Conservation (phyloP, 176 grass and related monocot species). For the Zoysia pacifica region DNA sequence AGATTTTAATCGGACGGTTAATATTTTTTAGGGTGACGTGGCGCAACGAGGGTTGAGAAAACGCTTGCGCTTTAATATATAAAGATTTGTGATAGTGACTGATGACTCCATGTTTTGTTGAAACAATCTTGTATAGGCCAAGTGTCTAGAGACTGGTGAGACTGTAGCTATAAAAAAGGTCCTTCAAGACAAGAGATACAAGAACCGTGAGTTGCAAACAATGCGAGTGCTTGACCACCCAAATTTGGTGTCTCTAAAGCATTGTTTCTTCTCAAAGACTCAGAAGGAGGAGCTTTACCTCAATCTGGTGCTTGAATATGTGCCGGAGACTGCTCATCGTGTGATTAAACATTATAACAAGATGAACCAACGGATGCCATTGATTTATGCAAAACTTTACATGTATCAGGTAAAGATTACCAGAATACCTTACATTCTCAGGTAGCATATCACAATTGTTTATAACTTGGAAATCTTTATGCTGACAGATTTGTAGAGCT, state of each 20-base stretch:
- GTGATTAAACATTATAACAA: slow-evolving; percentile 86
- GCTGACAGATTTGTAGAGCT: slow-evolving; percentile 83
- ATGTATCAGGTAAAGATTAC: slow-evolving; percentile 78
- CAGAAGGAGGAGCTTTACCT: slow-evolving; percentile 93
- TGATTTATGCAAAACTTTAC: slow-evolving; percentile 87
- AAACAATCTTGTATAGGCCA: slow-evolving; percentile 45
- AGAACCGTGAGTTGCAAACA: slow-evolving; percentile 43
- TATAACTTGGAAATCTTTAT: slow-evolving; percentile 4
- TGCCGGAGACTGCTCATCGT: slow-evolving; percentile 88
- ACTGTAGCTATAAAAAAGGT: too few species aligned
- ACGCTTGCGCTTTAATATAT: too few species aligned
- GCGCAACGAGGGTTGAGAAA: too few species aligned
- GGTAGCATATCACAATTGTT: background rate
- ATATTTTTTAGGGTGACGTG: too few species aligned
- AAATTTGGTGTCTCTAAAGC: slow-evolving; percentile 77
- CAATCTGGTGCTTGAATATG: slow-evolving; percentile 94
- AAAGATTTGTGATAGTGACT: background rate
- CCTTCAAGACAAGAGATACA: too few species aligned
- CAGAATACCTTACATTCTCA: slow-evolving; percentile 8
- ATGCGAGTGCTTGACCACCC: slow-evolving; percentile 93
- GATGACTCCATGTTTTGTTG: background rate
- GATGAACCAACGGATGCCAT: slow-evolving; percentile 84
- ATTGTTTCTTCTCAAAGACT: slow-evolving; percentile 93
- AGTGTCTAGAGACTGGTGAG: too few species aligned
- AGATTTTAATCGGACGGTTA: too few species aligned